Evolutionary conservation across 768 basidiomycete genomes (phyloP).

Genomic region (Hebeloma cylindrosporum): DNA sequence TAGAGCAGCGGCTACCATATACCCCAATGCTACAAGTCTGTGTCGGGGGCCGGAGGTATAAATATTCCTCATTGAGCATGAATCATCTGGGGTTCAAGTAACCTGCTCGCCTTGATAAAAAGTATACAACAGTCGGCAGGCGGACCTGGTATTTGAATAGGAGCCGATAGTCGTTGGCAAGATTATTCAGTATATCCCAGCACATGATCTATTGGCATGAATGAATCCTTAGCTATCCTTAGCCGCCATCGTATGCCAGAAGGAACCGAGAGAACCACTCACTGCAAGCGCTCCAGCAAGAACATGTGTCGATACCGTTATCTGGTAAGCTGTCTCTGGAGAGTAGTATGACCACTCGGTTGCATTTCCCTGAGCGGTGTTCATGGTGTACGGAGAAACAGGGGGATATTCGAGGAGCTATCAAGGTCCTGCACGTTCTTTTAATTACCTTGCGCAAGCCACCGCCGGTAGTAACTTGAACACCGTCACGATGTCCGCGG

Average conservation of each 20-base stretch:
- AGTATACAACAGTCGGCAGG: constrained; percentile 23
- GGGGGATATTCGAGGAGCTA: background rate
- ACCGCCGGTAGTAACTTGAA: too few relatives aligned
- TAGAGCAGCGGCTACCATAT: constrained; percentile 1
- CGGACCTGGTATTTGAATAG: constrained; percentile 17
- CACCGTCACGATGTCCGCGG: too few relatives aligned
- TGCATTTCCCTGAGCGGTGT: too few relatives aligned
- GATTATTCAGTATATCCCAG: constrained; percentile 30
- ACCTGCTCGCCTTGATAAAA: constrained; percentile 21
- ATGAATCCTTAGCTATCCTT: background rate
- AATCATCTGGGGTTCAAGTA: background rate
- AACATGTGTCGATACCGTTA: constrained; percentile 28
- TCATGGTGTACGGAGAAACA: constrained; percentile 27
- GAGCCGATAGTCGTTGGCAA: constrained; percentile 22
- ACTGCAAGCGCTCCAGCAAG: constrained; percentile 21
- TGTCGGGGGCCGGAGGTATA: background rate
- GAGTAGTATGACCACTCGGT: constrained; percentile 31
- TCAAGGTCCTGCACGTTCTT: too few relatives aligned
- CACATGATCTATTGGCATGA: constrained; percentile 20
- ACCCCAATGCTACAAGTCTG: constrained; percentile 2
- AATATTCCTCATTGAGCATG: background rate
- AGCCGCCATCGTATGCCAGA: background rate
- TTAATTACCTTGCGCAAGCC: too few relatives aligned
- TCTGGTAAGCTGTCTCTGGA: constrained; percentile 26
- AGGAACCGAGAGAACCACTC: background rate